Evolutionary conservation across 1,284 basidiomycete species (phyloP), one percentile per base, ranked within the genome.

Genomic region (Macrocystidia cucumis): DNA sequence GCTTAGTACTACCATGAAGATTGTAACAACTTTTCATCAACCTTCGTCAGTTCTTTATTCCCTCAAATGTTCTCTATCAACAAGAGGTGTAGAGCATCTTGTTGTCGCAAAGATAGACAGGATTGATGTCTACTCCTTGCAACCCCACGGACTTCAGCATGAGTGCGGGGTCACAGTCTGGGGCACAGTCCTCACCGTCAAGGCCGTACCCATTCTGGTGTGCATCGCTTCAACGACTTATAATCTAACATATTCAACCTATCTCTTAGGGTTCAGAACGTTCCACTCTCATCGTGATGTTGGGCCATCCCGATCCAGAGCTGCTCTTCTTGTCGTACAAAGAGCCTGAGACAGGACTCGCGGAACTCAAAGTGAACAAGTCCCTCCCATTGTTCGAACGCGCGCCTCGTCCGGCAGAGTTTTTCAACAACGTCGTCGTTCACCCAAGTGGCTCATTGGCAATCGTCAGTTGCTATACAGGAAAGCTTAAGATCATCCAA

Each of bases 261-360:
- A 30, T n/a, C n/a, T n/a, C 29, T n/a, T 31, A 78, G 72, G 57
- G 65, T 29, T 60, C 61, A 12, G 52, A 54, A 9, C 57, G 60
- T 29, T 71, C 71, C 8, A 74, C 71, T 45, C 46, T 87, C 9
- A 53, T 84, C 12, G 63, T 83, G 13, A 62, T 85, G 48, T 69
- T 79, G 1, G 80, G 81, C 42, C 81, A 85, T 46, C 84, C 85
- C 2, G 73, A 83, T 23, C 79, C 82, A 4, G 73, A 75, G 43
- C 61, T 85, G 5, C 53, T 86, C 19, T 63, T 85, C 42, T 57
- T 87, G 16, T 51, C 61, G 5, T 81, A 76, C 46, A 47, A 54
- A 5, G 52, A 65, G 32, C 50, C 57, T 16, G 55, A 60, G 22
- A 51, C 48, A 9, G 64, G 61, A 1, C 45, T 45, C 13, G 54